Evolutionary conservation across 371 early-diverging fungal species (phyloP).

Genomic region (Conidiobolus coronatus): DNA sequence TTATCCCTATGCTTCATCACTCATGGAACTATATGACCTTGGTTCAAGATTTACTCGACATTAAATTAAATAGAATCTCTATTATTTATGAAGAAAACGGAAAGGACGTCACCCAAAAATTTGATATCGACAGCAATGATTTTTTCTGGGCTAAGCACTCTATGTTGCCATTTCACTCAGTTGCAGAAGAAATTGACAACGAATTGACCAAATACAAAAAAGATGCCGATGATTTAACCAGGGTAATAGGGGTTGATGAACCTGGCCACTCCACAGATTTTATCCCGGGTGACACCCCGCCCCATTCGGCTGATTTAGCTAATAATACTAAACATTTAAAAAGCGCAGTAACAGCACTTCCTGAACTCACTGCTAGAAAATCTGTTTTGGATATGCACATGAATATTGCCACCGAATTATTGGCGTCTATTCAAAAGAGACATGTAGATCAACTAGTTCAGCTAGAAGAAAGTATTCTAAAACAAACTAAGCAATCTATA

Average conservation of each 20-base stretch:
- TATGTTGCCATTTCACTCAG: constrained; percentile 89
- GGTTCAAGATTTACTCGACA: constrained; percentile 84
- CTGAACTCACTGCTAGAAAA: constrained; percentile 90
- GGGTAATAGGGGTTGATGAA: constrained; percentile 17
- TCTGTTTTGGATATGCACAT: constrained; percentile 94
- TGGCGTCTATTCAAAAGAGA: constrained; percentile 81
- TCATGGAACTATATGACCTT: constrained; percentile 96
- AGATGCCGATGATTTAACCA: constrained; percentile 80
- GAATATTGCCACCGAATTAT: constrained; percentile 85
- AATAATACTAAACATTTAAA: constrained; percentile 68
- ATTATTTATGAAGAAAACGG: constrained; percentile 45
- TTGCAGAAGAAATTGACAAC: constrained; percentile 82
- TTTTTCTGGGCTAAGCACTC: constrained; percentile 90
- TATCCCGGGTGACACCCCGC: not conserved
- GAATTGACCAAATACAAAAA: constrained; percentile 78
- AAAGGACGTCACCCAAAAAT: constrained; percentile 35
- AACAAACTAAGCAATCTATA: constrained; percentile 48
- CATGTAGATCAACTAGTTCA: constrained; percentile 89
- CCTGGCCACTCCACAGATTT: too few species aligned
- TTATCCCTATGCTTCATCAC: constrained; percentile 85
- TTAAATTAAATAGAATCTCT: constrained; percentile 73
- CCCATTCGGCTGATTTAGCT: constrained; percentile 20
- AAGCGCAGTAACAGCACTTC: constrained; percentile 76
- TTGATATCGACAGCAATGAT: constrained; percentile 77
- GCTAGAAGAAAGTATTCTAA: constrained; percentile 68